Evolutionary conservation across 345 rosid genomes (phyloP).

Genomic region (Populus deltoides): DNA sequence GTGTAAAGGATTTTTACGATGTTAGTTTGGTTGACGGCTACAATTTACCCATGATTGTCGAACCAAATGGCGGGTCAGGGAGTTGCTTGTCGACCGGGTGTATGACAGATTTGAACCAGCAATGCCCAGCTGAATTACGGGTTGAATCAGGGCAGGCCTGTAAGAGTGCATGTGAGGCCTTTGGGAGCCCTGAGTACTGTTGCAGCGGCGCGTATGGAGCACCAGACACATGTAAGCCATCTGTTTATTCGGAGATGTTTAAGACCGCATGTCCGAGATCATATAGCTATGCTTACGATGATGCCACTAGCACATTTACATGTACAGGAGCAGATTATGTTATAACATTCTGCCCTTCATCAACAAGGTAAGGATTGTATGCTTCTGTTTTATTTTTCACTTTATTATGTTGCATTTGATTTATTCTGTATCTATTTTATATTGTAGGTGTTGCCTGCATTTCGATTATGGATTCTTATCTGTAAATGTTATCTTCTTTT

Average conservation of each 20-base stretch:
- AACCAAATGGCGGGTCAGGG: slow-evolving; percentile 30
- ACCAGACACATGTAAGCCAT: slow-evolving; percentile 32
- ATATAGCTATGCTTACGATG: slow-evolving; percentile 32
- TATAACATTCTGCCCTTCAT: slow-evolving; percentile 35
- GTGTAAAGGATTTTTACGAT: slow-evolving; percentile 23
- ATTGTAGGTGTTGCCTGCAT: not conserved
- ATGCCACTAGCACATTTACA: slow-evolving; percentile 28
- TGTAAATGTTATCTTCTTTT: slow-evolving; percentile 15
- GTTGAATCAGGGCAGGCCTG: slow-evolving; percentile 24
- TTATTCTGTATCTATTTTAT: not conserved
- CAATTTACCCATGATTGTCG: slow-evolving; percentile 27
- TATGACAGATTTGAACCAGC: slow-evolving; percentile 18
- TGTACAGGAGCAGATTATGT: slow-evolving; percentile 26
- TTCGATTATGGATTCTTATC: slow-evolving; percentile 10
- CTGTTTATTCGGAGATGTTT: slow-evolving; percentile 26
- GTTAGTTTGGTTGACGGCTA: slow-evolving; percentile 33
- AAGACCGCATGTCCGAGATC: slow-evolving; percentile 29
- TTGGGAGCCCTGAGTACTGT: slow-evolving; percentile 29
- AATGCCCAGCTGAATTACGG: slow-evolving; percentile 21
- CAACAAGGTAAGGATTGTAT: slow-evolving; percentile 18
- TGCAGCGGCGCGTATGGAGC: slow-evolving; percentile 29
- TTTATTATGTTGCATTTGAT: not conserved
- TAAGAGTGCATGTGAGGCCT: slow-evolving; percentile 35
- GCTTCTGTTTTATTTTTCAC: not conserved
- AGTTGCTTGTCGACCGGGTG: slow-evolving; percentile 29